Percentiles rank a stretch among this genome's conserved stretches.
These are phyloP conservation scores for Hymenoscyphus linearis DNA, from an alignment of 2,329 filamentous ascomycete species.

Conservation along the genomic window DNA sequence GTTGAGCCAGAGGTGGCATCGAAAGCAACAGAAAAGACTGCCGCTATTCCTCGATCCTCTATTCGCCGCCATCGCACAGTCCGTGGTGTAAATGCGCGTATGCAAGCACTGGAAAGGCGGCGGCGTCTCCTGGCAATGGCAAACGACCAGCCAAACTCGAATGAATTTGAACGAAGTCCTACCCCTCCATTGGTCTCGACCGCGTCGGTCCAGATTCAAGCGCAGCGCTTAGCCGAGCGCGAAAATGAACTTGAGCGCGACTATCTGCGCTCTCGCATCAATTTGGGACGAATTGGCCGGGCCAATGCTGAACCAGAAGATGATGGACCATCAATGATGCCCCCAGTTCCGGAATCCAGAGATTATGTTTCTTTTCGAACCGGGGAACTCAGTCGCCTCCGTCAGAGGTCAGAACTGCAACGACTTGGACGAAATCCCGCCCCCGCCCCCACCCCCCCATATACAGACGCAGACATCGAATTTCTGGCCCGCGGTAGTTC, in stretches of 20 bases:
- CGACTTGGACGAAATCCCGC: slow-evolving; percentile 20
- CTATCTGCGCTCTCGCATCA: not conserved
- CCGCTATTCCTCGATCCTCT: slow-evolving; percentile 27
- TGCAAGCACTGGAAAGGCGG: slow-evolving; percentile 19
- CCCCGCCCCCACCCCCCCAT: slow-evolving; percentile 22
- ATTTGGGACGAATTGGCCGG: not conserved
- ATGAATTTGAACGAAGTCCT: slow-evolving; percentile 12
- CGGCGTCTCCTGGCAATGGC: slow-evolving; percentile 19
- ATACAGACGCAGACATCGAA: slow-evolving; percentile 20
- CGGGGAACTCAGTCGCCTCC: slow-evolving; percentile 18
- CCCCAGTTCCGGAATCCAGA: slow-evolving; percentile 28
- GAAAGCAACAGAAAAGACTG: slow-evolving; percentile 27
- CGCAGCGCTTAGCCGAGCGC: slow-evolving; percentile 17
- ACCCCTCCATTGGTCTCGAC: slow-evolving; percentile 6
- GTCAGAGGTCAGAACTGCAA: slow-evolving; percentile 19
- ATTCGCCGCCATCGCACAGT: slow-evolving; percentile 28
- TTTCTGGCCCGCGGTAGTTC: slow-evolving; percentile 14
- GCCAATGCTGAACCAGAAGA: slow-evolving; percentile 12
- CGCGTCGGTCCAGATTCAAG: slow-evolving; percentile 11
- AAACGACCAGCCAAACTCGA: slow-evolving; percentile 17
- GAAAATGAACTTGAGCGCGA: slow-evolving; percentile 13
- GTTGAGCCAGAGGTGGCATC: slow-evolving; percentile 25
- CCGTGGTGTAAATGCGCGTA: slow-evolving; percentile 18
- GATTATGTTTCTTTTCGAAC: slow-evolving; percentile 23
- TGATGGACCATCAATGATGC: slow-evolving; percentile 25